Percentiles rank a stretch among this genome's conserved stretches.
Conservation (phyloP, 345 rosid species). For the Chamaenerion angustifolium region DNA sequence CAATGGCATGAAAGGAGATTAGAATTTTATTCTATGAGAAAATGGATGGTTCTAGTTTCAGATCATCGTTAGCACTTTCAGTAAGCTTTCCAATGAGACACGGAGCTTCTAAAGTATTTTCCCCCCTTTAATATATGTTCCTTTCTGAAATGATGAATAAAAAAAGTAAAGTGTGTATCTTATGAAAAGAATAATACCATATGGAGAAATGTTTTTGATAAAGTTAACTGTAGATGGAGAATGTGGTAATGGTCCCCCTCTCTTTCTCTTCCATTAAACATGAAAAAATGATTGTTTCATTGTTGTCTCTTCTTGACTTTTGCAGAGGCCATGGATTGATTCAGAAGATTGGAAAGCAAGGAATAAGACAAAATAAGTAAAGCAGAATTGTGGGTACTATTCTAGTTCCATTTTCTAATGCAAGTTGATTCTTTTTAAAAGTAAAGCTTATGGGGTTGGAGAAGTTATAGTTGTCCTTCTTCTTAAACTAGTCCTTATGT, state of each 20-base stretch:
- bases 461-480: no score
- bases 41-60: not conserved
- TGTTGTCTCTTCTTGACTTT: conserved; percentile 29
- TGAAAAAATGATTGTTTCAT: conserved; percentile 24
- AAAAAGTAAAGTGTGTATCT: not conserved
- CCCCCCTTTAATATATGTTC: not conserved
- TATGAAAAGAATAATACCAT: not conserved
- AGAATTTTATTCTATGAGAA: not conserved
- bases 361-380: conserved; percentile 13
- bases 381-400: not conserved
- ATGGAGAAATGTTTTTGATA: not conserved
- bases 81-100: not conserved
- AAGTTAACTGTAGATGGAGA: conserved; percentile 15
- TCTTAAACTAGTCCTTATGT: no score
- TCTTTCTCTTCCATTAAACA: conserved; percentile 16
- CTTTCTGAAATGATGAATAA: not conserved
- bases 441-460: no score
- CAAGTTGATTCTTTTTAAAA: no score
- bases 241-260: conserved; percentile 18
- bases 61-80: conserved; percentile 1
- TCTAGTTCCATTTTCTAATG: no score
- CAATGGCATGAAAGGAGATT: conserved; percentile 8
- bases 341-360: not conserved
- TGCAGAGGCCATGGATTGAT: conserved; percentile 21
- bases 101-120: not conserved